Base-by-base conservation (phyloP, 768 basidiomycete genomes). In the Kwoniella mangroviensis region DNA sequence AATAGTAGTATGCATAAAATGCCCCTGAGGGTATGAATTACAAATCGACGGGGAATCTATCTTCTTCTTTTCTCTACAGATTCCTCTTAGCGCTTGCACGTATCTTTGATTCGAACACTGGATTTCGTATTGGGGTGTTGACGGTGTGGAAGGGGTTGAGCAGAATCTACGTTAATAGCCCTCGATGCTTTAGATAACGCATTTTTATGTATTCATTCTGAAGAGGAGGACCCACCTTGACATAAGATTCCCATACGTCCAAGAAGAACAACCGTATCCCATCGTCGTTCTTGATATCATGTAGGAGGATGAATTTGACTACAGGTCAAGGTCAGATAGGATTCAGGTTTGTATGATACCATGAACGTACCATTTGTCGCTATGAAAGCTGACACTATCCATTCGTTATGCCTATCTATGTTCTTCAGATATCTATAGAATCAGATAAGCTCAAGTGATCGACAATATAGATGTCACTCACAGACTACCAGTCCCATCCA, bases 371-470 rank as follows among this genome's bases (percentile, higher is more conserved):
- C 97, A 71, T 91, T 92, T 1, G 95, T 90, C 0, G 97, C 98
- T 21, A 98, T 86, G 84, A 98, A 98, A 40, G 92, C 94, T 17
- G 97, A 98, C 21, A 98, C 90, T 2, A 90, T 95, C 97, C 97
- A 99, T 81, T 98, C 97, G 79, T 98, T 98, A 85, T 98, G 97
- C 85, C 91, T 93, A 87, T 99, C 97, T 69, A 98, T 90, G 19
- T 90, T 88, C 81, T 95, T 96, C 67, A 98, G 86, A 83, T 98
- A 98, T 91, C 97, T 98, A 79, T 24, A 24, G 49, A 3, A 52
- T 51, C 28, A 22, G 51, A 65, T n/a, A n/a, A 26, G 28, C 59
- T 42, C 41, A 12, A 21, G 11, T 9, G 40, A 11, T 43, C n/a
- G 53, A 34, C 13, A 10, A 26, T 13, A 52, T n/a, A 26, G 4